phyloP scores from a whole-genome alignment of 805 yeast species.

The Candida verbasci region DNA sequence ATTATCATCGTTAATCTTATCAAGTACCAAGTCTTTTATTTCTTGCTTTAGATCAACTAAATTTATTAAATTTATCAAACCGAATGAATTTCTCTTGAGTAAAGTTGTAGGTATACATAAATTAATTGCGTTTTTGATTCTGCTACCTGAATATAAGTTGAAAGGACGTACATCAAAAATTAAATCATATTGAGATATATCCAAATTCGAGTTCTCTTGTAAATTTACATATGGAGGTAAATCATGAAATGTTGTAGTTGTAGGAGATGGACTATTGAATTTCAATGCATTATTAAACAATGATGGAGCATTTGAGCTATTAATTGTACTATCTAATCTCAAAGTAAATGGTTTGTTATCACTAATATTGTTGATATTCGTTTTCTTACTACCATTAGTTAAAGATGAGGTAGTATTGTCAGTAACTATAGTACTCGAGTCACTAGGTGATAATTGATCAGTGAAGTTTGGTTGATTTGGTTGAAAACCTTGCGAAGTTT shows the following conservation, averaged over 20 bases:
- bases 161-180: slow-evolving; percentile 38
- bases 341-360: too few species aligned
- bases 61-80: slow-evolving; percentile 27
- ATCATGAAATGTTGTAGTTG: slow-evolving; percentile 3
- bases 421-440: too few species aligned
- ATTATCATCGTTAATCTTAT: slow-evolving; percentile 15
- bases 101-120: slow-evolving; percentile 43
- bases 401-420: too few species aligned
- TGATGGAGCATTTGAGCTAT: background rate
- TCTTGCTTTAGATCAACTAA: slow-evolving; percentile 16
- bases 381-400: too few species aligned
- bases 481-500: too few species aligned
- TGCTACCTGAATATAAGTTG: slow-evolving; percentile 27
- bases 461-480: too few species aligned
- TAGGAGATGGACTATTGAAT: slow-evolving; percentile 6
- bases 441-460: too few species aligned
- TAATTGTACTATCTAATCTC: too few species aligned
- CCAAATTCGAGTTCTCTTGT: slow-evolving; percentile 18
- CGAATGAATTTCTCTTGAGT: slow-evolving; percentile 33
- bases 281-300: background rate
- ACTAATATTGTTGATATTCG: background rate
- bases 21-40: slow-evolving; percentile 12
- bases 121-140: slow-evolving; percentile 29
- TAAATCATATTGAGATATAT: slow-evolving; percentile 11
- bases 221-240: slow-evolving; percentile 3